Percentiles rank a stretch among this genome's conserved stretches.
Evolutionary conservation across 2,329 filamentous ascomycete genomes (phyloP).

Genomic region (Arachnomyces sp.): DNA sequence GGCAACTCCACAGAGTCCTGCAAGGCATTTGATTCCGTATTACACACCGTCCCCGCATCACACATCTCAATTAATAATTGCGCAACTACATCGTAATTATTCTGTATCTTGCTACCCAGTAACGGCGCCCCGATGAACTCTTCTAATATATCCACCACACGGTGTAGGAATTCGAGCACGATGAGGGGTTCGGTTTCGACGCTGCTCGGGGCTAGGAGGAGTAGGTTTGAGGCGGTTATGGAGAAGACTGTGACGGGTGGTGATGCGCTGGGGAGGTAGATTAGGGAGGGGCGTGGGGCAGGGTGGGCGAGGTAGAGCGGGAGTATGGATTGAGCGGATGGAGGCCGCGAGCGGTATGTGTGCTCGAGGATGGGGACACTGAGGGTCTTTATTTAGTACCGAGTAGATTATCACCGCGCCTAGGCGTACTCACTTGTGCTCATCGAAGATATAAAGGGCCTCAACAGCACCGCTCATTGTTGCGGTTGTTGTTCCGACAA

Average conservation of each 20-base stretch:
- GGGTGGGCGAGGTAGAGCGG: conserved; percentile 81
- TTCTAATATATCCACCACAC: conserved; percentile 83
- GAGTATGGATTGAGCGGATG: conserved; percentile 66
- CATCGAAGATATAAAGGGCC: conserved; percentile 94
- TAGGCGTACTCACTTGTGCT: conserved; percentile 62
- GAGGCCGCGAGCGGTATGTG: conserved; percentile 73
- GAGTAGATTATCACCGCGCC: too few relatives aligned
- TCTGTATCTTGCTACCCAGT: conserved; percentile 76
- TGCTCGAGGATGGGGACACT: conserved; percentile 83
- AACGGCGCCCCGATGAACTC: conserved; percentile 88
- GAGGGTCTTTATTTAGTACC: conserved; percentile 1
- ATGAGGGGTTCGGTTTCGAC: conserved; percentile 81
- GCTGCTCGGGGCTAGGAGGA: conserved; percentile 78
- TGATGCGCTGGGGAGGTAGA: conserved; percentile 73
- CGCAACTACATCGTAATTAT: conserved; percentile 84
- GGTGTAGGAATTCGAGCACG: conserved; percentile 88
- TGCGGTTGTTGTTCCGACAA: conserved; percentile 9
- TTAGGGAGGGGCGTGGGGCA: conserved; percentile 70
- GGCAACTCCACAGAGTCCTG: conserved; percentile 88
- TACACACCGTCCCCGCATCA: conserved; percentile 79
- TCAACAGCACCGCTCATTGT: conserved; percentile 83
- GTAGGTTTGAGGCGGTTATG: conserved; percentile 73
- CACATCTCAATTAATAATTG: conserved; percentile 95
- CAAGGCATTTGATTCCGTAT: conserved; percentile 87
- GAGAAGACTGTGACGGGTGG: conserved; percentile 86